Conservation (phyloP, 441 rosid species). For the Theobroma grandiflorum region DNA sequence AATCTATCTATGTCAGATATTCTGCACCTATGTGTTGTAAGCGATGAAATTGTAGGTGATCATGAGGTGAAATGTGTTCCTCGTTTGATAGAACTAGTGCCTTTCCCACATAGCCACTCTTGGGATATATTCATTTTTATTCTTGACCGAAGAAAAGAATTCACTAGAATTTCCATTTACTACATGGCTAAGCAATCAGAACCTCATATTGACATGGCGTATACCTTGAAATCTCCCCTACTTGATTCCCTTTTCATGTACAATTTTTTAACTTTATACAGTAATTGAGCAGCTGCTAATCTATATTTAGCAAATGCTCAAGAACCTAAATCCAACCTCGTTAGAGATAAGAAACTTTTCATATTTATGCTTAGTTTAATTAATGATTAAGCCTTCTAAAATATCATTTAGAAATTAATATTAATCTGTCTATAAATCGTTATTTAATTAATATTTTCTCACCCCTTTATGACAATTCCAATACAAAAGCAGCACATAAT, state of each 20-base stretch:
- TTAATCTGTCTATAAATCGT: neutral
- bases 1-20: neutral
- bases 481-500: neutral
- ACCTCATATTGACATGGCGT: neutral
- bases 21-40: neutral
- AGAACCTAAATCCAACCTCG: neutral
- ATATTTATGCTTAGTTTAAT: too few species aligned
- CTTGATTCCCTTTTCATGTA: neutral
- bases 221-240: neutral
- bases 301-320: neutral
- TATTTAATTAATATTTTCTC: too few species aligned
- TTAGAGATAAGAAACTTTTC: too few species aligned
- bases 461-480: too few species aligned
- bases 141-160: constrained; percentile 14
- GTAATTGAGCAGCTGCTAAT: neutral
- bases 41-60: neutral
- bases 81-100: constrained; percentile 7
- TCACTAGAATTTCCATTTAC: neutral
- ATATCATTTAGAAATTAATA: too few species aligned
- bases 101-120: constrained; percentile 20
- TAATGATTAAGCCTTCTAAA: too few species aligned
- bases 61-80: constrained; percentile 3
- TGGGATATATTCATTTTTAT: constrained; percentile 7
- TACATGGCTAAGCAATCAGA: constrained; percentile 27
- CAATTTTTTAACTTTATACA: too few species aligned